phyloP scores from a whole-genome alignment of 139 green algal species.

The Chlamydomonas sp. region DNA sequence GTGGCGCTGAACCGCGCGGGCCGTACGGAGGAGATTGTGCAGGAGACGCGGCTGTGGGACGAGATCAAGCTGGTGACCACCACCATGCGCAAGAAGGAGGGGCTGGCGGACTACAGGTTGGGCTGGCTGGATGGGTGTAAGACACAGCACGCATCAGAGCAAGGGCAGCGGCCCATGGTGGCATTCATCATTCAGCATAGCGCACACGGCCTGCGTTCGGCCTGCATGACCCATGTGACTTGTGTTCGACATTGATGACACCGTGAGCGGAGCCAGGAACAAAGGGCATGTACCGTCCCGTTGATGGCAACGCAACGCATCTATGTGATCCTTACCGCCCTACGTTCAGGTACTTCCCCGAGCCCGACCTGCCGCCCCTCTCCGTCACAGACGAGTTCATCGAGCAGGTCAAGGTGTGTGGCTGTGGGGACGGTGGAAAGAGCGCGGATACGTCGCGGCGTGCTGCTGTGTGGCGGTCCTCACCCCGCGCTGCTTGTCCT shows the following conservation, averaged over 20 bases:
- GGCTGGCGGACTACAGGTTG: conserved; percentile 94
- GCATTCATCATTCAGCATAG: too few relatives aligned
- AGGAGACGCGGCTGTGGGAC: conserved; percentile 97
- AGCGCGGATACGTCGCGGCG: too few relatives aligned
- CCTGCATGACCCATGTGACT: too few relatives aligned
- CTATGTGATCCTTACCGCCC: too few relatives aligned
- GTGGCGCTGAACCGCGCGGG: conserved; percentile 72
- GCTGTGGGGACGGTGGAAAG: not conserved
- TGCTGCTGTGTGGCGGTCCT: too few relatives aligned
- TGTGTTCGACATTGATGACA: too few relatives aligned
- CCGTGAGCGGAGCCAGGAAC: too few relatives aligned
- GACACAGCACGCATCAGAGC: not conserved
- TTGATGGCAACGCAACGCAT: too few relatives aligned
- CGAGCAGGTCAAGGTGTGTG: conserved; percentile 14
- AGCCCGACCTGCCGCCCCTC: conserved; percentile 93
- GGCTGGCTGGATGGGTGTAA: not conserved
- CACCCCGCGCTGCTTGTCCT: too few relatives aligned
- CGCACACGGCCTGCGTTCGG: too few relatives aligned
- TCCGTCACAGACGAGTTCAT: conserved; percentile 65
- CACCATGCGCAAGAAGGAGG: conserved; percentile 94
- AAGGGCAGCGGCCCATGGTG: not conserved
- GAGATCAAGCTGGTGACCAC: conserved; percentile 81
- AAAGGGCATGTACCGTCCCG: too few relatives aligned
- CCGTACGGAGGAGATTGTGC: conserved; percentile 77
- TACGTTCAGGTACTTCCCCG: conserved; percentile 91